These are phyloP conservation scores for Beauveria sp. DNA, from an alignment of 2,329 filamentous ascomycete genomes.

Conservation along the genomic window DNA sequence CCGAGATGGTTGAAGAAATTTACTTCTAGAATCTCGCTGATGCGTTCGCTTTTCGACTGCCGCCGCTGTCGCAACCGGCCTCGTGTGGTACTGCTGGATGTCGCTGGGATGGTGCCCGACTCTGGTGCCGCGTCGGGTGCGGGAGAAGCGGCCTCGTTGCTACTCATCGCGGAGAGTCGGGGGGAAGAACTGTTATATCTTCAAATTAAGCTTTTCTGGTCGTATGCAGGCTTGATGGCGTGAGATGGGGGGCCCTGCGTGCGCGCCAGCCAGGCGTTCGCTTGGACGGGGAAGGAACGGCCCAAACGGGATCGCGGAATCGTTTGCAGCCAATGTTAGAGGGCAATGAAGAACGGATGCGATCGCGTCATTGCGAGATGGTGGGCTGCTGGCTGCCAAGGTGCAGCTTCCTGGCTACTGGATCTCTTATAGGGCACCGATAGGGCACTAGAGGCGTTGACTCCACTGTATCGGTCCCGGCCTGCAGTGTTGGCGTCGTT, in stretches of 20 bases:
- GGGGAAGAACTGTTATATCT: neutral
- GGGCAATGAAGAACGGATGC: neutral
- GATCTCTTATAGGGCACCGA: neutral
- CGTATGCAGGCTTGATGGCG: neutral
- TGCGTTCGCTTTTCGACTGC: constrained; percentile 31
- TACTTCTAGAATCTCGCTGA: constrained; percentile 41
- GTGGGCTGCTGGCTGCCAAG: neutral
- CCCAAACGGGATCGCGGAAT: neutral
- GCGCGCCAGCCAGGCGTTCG: neutral
- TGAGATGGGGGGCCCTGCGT: neutral
- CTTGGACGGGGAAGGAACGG: neutral
- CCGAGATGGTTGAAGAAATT: constrained; percentile 13
- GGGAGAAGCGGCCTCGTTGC: neutral
- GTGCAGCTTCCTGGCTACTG: neutral
- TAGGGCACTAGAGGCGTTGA: neutral
- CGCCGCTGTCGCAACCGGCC: constrained; percentile 18
- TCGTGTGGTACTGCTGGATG: constrained; percentile 7
- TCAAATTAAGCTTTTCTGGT: neutral
- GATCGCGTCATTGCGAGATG: constrained; percentile 7
- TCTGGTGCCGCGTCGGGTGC: neutral
- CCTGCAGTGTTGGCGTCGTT: neutral
- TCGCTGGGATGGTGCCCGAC: neutral
- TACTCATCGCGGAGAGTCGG: neutral
- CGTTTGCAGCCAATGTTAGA: constrained; percentile 3
- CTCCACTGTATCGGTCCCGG: neutral